A percentile compares a stretch with the other conserved stretches of the same genome.
These are phyloP conservation scores for Flaveria brownii DNA, from an alignment of 129 eudicot genomes.

Conservation along the genomic window DNA sequence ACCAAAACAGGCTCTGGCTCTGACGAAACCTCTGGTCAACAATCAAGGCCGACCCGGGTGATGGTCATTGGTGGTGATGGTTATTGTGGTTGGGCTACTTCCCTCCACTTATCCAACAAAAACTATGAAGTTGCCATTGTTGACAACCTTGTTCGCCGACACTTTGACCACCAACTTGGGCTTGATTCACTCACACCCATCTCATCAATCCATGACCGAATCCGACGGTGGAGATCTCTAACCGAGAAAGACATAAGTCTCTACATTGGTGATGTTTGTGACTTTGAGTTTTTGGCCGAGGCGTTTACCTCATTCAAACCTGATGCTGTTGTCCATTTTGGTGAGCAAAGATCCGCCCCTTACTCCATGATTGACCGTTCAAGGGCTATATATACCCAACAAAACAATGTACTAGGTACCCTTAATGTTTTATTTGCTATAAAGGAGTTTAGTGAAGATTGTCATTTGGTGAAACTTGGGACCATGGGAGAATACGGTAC, in stretches of 20 bases:
- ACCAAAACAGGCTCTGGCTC: slow-evolving; percentile 47
- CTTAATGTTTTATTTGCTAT: slow-evolving; percentile 96
- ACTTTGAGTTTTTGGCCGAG: slow-evolving; percentile 85
- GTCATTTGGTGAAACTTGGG: slow-evolving; percentile 94
- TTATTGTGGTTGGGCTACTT: slow-evolving; percentile 99
- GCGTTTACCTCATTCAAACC: slow-evolving; percentile 88
- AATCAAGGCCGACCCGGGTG: slow-evolving; percentile 58
- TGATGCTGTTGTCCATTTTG: slow-evolving; percentile 93
- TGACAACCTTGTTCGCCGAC: slow-evolving; percentile 92
- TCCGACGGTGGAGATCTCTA: slow-evolving; percentile 81
- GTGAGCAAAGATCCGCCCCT: slow-evolving; percentile 98
- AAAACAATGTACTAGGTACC: slow-evolving; percentile 93
- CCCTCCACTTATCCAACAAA: slow-evolving; percentile 91
- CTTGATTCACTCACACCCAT: slow-evolving; percentile 96
- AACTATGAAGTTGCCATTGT: slow-evolving; percentile 89
- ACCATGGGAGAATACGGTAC: slow-evolving; percentile 99
- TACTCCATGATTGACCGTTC: slow-evolving; percentile 98
- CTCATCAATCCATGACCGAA: slow-evolving; percentile 83
- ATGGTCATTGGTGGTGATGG: slow-evolving; percentile 99
- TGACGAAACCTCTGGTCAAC: slow-evolving; percentile 30
- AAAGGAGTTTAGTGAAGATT: slow-evolving; percentile 86
- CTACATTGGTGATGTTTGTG: slow-evolving; percentile 88
- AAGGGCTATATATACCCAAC: slow-evolving; percentile 89
- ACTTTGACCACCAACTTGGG: slow-evolving; percentile 92
- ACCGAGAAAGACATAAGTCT: slow-evolving; percentile 73